phyloP scores from a whole-genome alignment of 2,329 filamentous ascomycete species.

The Nigrospora oryzae region DNA sequence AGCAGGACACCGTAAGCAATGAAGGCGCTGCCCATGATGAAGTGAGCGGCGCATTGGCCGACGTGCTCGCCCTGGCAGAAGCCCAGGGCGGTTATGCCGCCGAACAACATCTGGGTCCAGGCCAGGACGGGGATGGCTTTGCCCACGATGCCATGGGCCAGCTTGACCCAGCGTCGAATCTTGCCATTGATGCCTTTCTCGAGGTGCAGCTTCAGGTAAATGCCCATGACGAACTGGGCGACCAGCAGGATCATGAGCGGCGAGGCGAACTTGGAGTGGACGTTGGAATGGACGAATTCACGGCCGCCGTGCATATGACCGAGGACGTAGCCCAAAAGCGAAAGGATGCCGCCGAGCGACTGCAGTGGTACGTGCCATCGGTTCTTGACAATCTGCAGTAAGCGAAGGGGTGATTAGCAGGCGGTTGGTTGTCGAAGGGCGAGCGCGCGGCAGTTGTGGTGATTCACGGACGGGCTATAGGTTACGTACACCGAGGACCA shows the following conservation, averaged over 20 bases:
- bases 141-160: conserved; percentile 71
- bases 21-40: conserved; percentile 97
- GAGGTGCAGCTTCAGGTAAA: conserved; percentile 85
- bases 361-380: conserved; percentile 94
- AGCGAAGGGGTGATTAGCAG: conserved; percentile 8
- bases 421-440: background rate
- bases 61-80: conserved; percentile 90
- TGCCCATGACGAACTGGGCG: conserved; percentile 68
- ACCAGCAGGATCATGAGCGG: conserved; percentile 73
- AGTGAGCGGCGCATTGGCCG: conserved; percentile 90
- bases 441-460: background rate
- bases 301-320: conserved; percentile 87
- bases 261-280: conserved; percentile 74
- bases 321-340: conserved; percentile 79
- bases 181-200: conserved; percentile 74
- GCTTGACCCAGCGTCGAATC: conserved; percentile 64
- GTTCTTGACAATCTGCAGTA: conserved; percentile 67
- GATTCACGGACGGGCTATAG: background rate
- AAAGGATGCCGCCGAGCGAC: conserved; percentile 63
- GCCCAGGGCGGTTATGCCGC: conserved; percentile 82
- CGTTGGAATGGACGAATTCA: conserved; percentile 67
- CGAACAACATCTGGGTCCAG: conserved; percentile 95
- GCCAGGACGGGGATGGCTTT: conserved; percentile 79
- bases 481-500: conserved; percentile 77
- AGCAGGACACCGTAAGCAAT: conserved; percentile 88